Percentiles rank a stretch among this genome's conserved stretches.
Conservation (phyloP, 306 rosid species). For the Lathyrus oleraceus region DNA sequence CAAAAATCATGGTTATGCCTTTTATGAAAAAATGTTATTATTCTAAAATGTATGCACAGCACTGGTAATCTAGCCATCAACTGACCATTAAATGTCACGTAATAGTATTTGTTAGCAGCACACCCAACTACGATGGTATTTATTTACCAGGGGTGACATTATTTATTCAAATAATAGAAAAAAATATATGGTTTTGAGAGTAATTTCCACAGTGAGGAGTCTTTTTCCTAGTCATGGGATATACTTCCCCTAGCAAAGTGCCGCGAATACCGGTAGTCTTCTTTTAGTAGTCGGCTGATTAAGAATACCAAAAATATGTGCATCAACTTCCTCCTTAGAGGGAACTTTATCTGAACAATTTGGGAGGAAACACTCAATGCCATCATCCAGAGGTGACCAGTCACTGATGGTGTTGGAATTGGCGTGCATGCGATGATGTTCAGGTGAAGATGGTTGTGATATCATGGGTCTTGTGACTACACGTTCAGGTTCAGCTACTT, state of each 20-base stretch:
- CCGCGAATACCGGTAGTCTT: constrained; percentile 51
- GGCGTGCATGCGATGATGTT: constrained; percentile 2
- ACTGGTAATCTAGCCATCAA: constrained; percentile 24
- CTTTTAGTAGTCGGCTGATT: constrained; percentile 31
- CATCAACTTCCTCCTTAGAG: constrained; percentile 49
- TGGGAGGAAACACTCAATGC: constrained; percentile 51
- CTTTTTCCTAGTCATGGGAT: constrained; percentile 11
- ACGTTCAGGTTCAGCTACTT: constrained; percentile 31
- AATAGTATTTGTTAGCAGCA: neutral
- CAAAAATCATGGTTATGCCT: constrained; percentile 14
- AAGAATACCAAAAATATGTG: constrained; percentile 38
- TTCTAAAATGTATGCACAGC: constrained; percentile 4
- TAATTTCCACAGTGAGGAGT: constrained; percentile 19
- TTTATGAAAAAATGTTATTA: neutral
- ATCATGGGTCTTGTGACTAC: neutral
- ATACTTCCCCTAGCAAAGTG: constrained; percentile 33
- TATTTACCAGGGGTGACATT: neutral
- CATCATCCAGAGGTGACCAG: constrained; percentile 83
- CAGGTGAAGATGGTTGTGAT: constrained; percentile 39
- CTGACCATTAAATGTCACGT: neutral
- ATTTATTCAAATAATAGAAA: neutral
- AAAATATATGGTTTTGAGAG: constrained; percentile 8
- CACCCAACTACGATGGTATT: constrained; percentile 20
- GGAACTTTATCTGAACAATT: constrained; percentile 35
- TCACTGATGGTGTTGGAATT: constrained; percentile 12